Evolutionary conservation across 495 filamentous ascomycete genomes (phyloP).

Genomic region (Tetracladium marchalianum): DNA sequence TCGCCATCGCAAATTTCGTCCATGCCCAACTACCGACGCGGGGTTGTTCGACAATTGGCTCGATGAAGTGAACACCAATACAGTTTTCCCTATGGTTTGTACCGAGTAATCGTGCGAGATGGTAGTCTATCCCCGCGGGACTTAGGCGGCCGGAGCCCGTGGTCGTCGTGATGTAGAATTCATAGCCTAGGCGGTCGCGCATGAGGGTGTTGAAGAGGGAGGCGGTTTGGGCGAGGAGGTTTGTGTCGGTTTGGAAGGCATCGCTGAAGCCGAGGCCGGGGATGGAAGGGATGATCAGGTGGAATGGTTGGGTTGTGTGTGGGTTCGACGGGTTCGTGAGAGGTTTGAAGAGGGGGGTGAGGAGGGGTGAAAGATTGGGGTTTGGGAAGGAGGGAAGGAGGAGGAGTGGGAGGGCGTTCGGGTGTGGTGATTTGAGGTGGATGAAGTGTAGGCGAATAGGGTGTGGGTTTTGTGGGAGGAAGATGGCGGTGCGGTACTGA

Average conservation of each 20-base stretch:
- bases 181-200: conserved; percentile 49
- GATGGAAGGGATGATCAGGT: conserved; percentile 49
- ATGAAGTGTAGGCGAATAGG: conserved; percentile 40
- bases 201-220: conserved; percentile 55
- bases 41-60: conserved; percentile 28
- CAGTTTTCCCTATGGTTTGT: conserved; percentile 43
- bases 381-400: conserved; percentile 63
- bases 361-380: conserved; percentile 50
- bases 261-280: conserved; percentile 67
- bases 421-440: conserved; percentile 40
- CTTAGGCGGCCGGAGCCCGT: conserved; percentile 26
- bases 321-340: conserved; percentile 36
- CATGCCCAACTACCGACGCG: conserved; percentile 24
- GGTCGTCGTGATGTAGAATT: conserved; percentile 45
- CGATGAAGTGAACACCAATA: conserved; percentile 53
- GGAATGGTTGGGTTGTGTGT: conserved; percentile 43
- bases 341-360: conserved; percentile 46
- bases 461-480: conserved; percentile 6
- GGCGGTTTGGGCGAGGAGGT: conserved; percentile 40
- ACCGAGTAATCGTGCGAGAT: conserved; percentile 46
- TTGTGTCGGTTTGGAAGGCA: conserved; percentile 37
- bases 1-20: conserved; percentile 33
- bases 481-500: conserved; percentile 48
- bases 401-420: conserved; percentile 47
- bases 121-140: conserved; percentile 35